Base-by-base conservation (phyloP, 2,329 filamentous ascomycete genomes). In the Diplodia mutila region DNA sequence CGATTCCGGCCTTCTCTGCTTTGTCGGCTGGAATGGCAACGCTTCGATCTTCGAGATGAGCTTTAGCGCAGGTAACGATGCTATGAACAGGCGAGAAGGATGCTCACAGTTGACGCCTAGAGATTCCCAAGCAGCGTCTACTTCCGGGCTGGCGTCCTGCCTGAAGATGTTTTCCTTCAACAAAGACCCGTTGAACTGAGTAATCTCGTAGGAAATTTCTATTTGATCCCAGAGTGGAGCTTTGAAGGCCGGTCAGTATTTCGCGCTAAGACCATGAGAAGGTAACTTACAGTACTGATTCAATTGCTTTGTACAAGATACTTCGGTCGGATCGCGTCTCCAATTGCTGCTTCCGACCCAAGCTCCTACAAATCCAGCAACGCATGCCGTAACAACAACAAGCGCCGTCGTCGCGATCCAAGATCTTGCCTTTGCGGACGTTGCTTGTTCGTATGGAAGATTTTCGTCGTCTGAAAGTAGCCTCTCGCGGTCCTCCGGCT, bases 141-240 rank as follows among this genome's bases (percentile, higher is more conserved):
- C 85, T 61, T 86, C 84, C 0, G 84, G 82, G 0, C 83, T 71
- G 1, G 80, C 83, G 14, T 79, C 73, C 67, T 82, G 78, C 1
- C 86, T 83, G 72, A 85, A 89, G 18, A 85, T 75, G 29, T 84
- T 84, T 70, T 87, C 82, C 0, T 85, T 77, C 66, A 87, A 71
- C 23, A 89, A 85, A 0, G 84, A 84, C 0, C 86, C 87, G 69
- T 89, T 87, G 74, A 88, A 89, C 1, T 70, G 70, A 61, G 81
- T 73, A 0, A 73, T 72, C 12, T 78, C 74, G 73, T 83, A 85
- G 12, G 74, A 72, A 4, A 84, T 76, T 27, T 77, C 72, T 6
- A 85, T 74, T 9, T 84, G 79, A 27, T 78, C 76, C 27, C 76
- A 71, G 0, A 79, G 66, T 1, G 77, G 78, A 18, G 77, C 77